Percentiles rank a stretch among this genome's conserved stretches.
Evolutionary conservation across 345 rosid genomes (phyloP).

Genomic region (Euclidium syriacum): DNA sequence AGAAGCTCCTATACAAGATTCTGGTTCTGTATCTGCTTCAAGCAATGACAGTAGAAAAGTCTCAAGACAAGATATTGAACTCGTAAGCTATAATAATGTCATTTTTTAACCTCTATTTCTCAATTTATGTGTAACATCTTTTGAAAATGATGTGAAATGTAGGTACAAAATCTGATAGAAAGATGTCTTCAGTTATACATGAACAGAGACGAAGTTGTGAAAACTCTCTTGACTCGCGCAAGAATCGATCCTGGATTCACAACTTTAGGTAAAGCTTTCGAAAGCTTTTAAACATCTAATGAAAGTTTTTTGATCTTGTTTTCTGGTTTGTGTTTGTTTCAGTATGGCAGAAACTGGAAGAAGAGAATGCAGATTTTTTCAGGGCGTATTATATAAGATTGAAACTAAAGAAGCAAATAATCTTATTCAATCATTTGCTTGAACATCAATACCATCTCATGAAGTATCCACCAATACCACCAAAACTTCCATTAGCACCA

Average conservation of each 20-base stretch:
- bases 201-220: conserved; percentile 47
- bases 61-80: conserved; percentile 94
- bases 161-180: conserved; percentile 59
- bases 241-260: conserved; percentile 43
- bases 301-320: too few relatives aligned
- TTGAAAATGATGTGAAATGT: conserved; percentile 10
- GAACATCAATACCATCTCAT: conserved; percentile 90
- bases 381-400: conserved; percentile 90
- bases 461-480: conserved; percentile 72
- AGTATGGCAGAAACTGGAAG: conserved; percentile 99
- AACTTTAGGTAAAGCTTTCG: conserved; percentile 39
- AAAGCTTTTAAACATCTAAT: too few relatives aligned
- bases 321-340: too few relatives aligned
- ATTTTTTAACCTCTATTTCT: background rate
- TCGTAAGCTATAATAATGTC: conserved; percentile 41
- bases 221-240: conserved; percentile 35
- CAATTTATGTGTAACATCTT: conserved; percentile 6
- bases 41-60: conserved; percentile 83
- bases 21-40: conserved; percentile 88
- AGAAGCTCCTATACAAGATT: conserved; percentile 68
- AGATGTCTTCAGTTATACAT: conserved; percentile 53
- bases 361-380: conserved; percentile 92
- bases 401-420: conserved; percentile 88
- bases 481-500: conserved; percentile 80
- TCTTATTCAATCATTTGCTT: conserved; percentile 82